phyloP scores from a whole-genome alignment of 2,329 filamentous ascomycete species.

The Didymella arachidicola region DNA sequence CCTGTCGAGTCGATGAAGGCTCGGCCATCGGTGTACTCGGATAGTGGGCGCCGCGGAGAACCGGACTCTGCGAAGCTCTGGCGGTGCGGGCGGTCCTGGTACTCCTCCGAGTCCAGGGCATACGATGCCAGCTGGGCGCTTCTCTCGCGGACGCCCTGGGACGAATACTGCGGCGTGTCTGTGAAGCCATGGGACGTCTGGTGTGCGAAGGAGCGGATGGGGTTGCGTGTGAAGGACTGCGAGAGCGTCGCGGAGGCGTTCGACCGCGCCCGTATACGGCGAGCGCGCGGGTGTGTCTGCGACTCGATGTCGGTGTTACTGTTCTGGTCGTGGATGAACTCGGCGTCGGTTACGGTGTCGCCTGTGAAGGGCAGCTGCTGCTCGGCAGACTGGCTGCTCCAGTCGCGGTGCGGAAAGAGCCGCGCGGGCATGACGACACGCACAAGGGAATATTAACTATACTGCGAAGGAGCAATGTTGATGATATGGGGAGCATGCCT shows the following conservation, averaged over 20 bases:
- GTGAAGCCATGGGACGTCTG: constrained; percentile 67
- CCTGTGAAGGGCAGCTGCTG: constrained; percentile 43
- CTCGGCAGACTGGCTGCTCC: constrained; percentile 17
- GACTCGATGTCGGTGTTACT: constrained; percentile 36
- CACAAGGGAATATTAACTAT: not conserved
- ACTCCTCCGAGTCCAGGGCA: constrained; percentile 62
- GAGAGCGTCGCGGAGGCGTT: constrained; percentile 35
- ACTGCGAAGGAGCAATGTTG: not conserved
- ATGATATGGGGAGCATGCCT: constrained; percentile 12
- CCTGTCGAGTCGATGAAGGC: constrained; percentile 41
- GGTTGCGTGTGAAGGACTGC: constrained; percentile 58
- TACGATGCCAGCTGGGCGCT: constrained; percentile 87
- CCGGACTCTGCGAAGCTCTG: constrained; percentile 38
- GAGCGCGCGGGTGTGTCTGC: constrained; percentile 35
- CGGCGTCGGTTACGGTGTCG: constrained; percentile 41
- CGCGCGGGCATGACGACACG: constrained; percentile 15
- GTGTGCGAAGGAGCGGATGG: constrained; percentile 75
- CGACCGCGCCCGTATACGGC: constrained; percentile 39
- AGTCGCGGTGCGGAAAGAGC: constrained; percentile 17
- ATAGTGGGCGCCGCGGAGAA: constrained; percentile 25
- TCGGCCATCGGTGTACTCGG: constrained; percentile 36
- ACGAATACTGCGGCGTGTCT: constrained; percentile 77
- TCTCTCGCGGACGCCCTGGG: constrained; percentile 80
- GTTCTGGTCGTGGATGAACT: constrained; percentile 34
- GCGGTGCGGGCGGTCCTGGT: constrained; percentile 37